phyloP scores from a whole-genome alignment of 1,284 basidiomycete species.

The Agroathelia rolfsii region DNA sequence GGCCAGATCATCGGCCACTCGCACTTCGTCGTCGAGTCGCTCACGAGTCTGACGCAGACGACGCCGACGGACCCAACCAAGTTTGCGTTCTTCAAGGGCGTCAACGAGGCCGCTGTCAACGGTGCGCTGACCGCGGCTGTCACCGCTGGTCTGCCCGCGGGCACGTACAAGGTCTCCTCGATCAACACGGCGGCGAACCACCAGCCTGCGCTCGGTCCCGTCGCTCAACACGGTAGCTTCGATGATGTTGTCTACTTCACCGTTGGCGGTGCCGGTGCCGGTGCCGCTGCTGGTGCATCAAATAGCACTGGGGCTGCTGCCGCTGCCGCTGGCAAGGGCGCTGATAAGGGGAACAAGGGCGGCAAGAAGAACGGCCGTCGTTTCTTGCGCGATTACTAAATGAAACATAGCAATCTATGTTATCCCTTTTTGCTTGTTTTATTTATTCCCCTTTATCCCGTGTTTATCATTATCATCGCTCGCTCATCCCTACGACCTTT shows the following conservation, averaged over 20 bases:
- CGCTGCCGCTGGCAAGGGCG: too few species aligned
- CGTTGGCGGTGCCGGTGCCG: too few species aligned
- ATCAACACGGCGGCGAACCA: constrained; percentile 50
- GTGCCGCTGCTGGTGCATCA: too few species aligned
- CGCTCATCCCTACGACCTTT: too few species aligned
- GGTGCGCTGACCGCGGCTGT: constrained; percentile 41
- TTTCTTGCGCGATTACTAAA: too few species aligned
- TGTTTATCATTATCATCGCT: too few species aligned
- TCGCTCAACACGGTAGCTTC: constrained; percentile 41
- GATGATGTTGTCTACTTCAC: constrained; percentile 44
- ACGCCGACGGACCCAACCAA: constrained; percentile 35
- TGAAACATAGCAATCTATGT: too few species aligned
- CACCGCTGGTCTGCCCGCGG: constrained; percentile 40
- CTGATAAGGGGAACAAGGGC: too few species aligned
- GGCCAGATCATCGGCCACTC: constrained; percentile 45
- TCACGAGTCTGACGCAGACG: constrained; percentile 34
- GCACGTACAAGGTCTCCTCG: constrained; percentile 40
- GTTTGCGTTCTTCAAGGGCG: constrained; percentile 57
- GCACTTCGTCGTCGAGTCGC: constrained; percentile 45
- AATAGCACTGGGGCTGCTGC: too few species aligned
- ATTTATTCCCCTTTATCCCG: too few species aligned
- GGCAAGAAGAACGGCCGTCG: too few species aligned
- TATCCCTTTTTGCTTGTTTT: too few species aligned
- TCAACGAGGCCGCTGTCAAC: constrained; percentile 33
- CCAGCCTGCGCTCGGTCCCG: constrained; percentile 39